Percentiles rank a stretch among this genome's conserved stretches.
Evolutionary conservation across 768 basidiomycete species (phyloP).

Genomic region (Auricularia sp.): DNA sequence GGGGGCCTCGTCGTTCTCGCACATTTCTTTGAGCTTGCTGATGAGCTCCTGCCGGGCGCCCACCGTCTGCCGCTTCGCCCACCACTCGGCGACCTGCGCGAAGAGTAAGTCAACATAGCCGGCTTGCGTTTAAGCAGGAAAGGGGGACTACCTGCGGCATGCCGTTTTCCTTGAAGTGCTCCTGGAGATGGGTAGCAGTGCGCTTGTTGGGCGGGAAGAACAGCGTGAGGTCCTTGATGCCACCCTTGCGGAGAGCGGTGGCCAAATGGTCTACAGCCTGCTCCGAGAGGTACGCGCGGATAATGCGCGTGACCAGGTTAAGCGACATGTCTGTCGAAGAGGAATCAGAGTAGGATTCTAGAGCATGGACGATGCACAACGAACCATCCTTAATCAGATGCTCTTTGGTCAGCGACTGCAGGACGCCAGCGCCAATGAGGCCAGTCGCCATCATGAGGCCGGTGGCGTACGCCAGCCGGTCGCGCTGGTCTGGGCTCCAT

Average conservation of each 20-base stretch:
- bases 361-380: neutral
- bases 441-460: slow-evolving; percentile 81
- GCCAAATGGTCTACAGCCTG: slow-evolving; percentile 89
- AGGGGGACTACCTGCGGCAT: slow-evolving; percentile 35
- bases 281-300: slow-evolving; percentile 70
- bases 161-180: slow-evolving; percentile 76
- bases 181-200: slow-evolving; percentile 62
- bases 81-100: slow-evolving; percentile 73
- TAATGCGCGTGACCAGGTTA: slow-evolving; percentile 63
- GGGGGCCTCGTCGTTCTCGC: slow-evolving; percentile 55
- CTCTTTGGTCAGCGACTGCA: slow-evolving; percentile 81
- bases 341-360: neutral
- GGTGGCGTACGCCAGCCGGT: slow-evolving; percentile 73
- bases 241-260: slow-evolving; percentile 68
- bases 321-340: slow-evolving; percentile 57
- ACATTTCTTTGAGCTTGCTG: slow-evolving; percentile 57
- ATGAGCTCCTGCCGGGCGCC: slow-evolving; percentile 71
- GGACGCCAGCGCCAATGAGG: slow-evolving; percentile 64
- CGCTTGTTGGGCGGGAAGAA: slow-evolving; percentile 86
- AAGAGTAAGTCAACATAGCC: too few relatives aligned
- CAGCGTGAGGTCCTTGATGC: slow-evolving; percentile 71
- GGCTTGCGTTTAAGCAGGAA: too few relatives aligned
- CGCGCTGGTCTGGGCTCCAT: slow-evolving; percentile 66
- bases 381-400: slow-evolving; percentile 79
- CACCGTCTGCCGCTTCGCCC: slow-evolving; percentile 79